Evolutionary conservation across 2,329 filamentous ascomycete genomes (phyloP).

Genomic region (Xylogone sp.): DNA sequence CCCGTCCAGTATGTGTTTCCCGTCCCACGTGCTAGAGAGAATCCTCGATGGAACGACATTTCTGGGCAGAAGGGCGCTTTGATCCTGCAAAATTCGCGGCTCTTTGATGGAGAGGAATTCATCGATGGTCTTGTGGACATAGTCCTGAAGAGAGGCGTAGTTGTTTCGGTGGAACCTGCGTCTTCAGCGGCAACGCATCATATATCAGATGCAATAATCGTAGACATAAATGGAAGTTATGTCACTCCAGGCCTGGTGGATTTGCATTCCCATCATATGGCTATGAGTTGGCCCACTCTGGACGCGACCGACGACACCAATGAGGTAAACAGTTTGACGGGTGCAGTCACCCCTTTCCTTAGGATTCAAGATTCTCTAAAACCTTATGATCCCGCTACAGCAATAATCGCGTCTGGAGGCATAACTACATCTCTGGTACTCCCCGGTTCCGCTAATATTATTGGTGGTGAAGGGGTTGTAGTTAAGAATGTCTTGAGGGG

Average conservation of each 20-base stretch:
- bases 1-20: slow-evolving; percentile 19
- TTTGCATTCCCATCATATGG: slow-evolving; percentile 41
- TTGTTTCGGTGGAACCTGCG: slow-evolving; percentile 26
- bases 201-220: slow-evolving; percentile 17
- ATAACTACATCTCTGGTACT: slow-evolving; percentile 42
- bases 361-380: slow-evolving; percentile 37
- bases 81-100: slow-evolving; percentile 35
- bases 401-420: slow-evolving; percentile 38
- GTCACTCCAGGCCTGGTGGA: slow-evolving; percentile 42
- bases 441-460: slow-evolving; percentile 40
- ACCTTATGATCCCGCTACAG: slow-evolving; percentile 34
- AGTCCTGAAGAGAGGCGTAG: slow-evolving; percentile 33
- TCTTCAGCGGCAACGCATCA: slow-evolving; percentile 6
- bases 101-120: slow-evolving; percentile 39
- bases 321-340: slow-evolving; percentile 29
- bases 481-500: slow-evolving; percentile 36
- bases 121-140: slow-evolving; percentile 32
- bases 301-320: slow-evolving; percentile 32
- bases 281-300: slow-evolving; percentile 30
- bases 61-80: slow-evolving; percentile 34
- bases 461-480: slow-evolving; percentile 39
- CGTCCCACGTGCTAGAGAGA: slow-evolving; percentile 21
- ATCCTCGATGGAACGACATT: slow-evolving; percentile 36
- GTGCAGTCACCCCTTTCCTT: slow-evolving; percentile 34
- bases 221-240: slow-evolving; percentile 32